Evolutionary conservation across 805 yeast genomes (phyloP).

Genomic region (Wickerhamiella kurtzmanii): DNA sequence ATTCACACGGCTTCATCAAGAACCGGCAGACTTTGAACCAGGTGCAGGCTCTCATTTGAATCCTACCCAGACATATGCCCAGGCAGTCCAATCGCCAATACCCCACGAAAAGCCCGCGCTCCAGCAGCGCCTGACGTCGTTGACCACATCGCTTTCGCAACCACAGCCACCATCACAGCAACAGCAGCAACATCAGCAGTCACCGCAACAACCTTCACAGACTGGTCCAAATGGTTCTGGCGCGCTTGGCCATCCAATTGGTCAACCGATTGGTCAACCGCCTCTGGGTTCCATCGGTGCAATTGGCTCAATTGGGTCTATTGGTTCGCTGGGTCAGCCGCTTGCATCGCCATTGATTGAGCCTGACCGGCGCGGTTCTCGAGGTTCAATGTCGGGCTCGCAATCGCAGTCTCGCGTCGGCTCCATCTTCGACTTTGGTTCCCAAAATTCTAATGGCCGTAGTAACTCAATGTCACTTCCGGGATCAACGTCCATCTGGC

Average conservation of each 20-base stretch:
- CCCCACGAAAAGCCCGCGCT: background rate
- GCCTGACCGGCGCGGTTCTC: background rate
- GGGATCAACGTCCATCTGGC: slow-evolving; percentile 13
- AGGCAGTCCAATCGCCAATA: background rate
- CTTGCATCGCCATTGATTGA: background rate
- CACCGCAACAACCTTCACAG: too few species aligned
- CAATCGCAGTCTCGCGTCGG: background rate
- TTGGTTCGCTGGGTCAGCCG: too few species aligned
- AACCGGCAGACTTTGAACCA: background rate
- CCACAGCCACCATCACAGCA: too few species aligned
- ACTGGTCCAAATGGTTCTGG: too few species aligned
- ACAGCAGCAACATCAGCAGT: too few species aligned
- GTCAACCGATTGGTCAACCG: too few species aligned
- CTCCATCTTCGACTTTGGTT: slow-evolving; percentile 2
- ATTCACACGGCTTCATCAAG: background rate
- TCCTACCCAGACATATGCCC: background rate
- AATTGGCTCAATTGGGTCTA: too few species aligned
- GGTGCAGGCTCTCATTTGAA: background rate
- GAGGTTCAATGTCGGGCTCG: background rate
- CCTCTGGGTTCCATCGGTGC: too few species aligned
- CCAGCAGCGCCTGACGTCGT: background rate
- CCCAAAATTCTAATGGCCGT: slow-evolving; percentile 1
- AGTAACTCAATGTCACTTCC: slow-evolving; percentile 1
- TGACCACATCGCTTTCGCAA: too few species aligned
- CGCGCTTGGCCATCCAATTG: too few species aligned